phyloP scores from a whole-genome alignment of 345 rosid species.

The Salix exigua region DNA sequence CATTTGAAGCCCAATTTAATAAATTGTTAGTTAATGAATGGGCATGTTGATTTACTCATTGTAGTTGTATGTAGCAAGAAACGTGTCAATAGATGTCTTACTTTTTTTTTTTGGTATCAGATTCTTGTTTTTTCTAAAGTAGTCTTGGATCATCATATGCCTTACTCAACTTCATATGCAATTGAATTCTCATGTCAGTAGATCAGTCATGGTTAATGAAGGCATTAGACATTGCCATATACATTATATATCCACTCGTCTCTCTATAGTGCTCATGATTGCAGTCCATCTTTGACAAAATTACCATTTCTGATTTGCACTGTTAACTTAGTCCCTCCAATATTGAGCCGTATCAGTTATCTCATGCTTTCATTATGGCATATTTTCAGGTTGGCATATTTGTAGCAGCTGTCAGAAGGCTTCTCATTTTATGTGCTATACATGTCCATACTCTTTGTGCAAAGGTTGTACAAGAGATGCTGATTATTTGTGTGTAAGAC shows the following conservation, averaged over 20 bases:
- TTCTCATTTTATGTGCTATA: conserved; percentile 87
- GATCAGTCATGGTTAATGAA: no score
- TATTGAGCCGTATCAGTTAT: background rate
- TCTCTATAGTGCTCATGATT: background rate
- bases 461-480: conserved; percentile 86
- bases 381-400: conserved; percentile 89
- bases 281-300: background rate
- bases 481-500: conserved; percentile 73
- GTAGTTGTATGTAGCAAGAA: no score
- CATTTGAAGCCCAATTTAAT: background rate
- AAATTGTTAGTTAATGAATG: background rate
- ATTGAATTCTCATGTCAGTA: no score
- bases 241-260: background rate
- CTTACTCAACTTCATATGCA: no score
- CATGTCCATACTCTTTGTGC: conserved; percentile 93
- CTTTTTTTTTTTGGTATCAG: no score
- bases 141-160: no score
- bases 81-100: no score
- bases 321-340: background rate
- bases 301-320: background rate
- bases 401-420: conserved; percentile 80
- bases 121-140: no score
- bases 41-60: background rate
- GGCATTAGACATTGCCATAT: no score
- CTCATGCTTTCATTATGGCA: conserved; percentile 1